These are phyloP conservation scores for Aspergillus alliaceus DNA, from an alignment of 2,329 filamentous ascomycete species.

Conservation along the genomic window DNA sequence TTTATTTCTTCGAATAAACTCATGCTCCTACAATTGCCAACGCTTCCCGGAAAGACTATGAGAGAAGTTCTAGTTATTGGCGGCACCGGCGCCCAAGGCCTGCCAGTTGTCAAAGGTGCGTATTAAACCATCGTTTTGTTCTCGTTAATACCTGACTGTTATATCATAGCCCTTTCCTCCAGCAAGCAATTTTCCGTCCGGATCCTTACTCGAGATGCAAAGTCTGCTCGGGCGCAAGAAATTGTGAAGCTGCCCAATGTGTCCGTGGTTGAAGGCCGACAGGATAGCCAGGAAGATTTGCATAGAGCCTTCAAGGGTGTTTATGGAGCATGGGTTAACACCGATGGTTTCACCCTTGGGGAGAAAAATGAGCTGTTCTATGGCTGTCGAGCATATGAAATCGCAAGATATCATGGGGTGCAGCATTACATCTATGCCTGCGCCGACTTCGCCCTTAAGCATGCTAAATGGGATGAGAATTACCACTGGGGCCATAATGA, in stretches of 20 bases:
- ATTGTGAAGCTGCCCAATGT: conserved; percentile 48
- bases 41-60: too few species aligned
- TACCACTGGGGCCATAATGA: too few species aligned
- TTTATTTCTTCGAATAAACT: too few species aligned
- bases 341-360: conserved; percentile 51
- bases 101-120: conserved; percentile 48
- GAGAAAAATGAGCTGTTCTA: conserved; percentile 35
- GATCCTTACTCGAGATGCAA: conserved; percentile 50
- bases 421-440: conserved; percentile 38
- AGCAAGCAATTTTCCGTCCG: conserved; percentile 29
- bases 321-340: conserved; percentile 53
- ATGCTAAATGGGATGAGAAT: too few species aligned
- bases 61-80: conserved; percentile 39
- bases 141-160: too few species aligned
- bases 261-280: conserved; percentile 49
- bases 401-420: conserved; percentile 42
- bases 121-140: conserved; percentile 35
- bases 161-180: too few species aligned
- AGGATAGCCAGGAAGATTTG: conserved; percentile 46
- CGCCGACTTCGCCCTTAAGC: too few species aligned
- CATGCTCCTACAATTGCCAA: too few species aligned
- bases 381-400: conserved; percentile 44
- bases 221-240: conserved; percentile 42
- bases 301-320: conserved; percentile 46
- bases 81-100: conserved; percentile 54